A percentile compares a stretch with the other conserved stretches of the same genome.
These are phyloP conservation scores for Durotheca rogersii DNA, from an alignment of 495 filamentous ascomycete genomes.

Conservation along the genomic window DNA sequence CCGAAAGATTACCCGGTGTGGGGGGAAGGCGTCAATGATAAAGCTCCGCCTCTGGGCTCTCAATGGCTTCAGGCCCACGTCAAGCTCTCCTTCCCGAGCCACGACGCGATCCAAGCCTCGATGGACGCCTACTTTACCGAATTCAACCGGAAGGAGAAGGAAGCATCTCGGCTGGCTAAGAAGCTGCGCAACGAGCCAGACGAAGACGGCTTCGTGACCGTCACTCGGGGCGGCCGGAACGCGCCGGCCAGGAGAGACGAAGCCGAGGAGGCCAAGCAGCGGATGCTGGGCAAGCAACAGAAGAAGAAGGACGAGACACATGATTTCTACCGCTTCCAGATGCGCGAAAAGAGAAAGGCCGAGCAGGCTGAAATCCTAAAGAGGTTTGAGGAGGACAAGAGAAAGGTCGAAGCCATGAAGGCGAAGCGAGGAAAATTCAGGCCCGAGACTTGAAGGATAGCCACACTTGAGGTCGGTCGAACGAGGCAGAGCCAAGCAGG, in stretches of 20 bases:
- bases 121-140: constrained; percentile 81
- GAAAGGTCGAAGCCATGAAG: constrained; percentile 60
- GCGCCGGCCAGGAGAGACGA: constrained; percentile 75
- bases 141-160: constrained; percentile 67
- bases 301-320: constrained; percentile 64
- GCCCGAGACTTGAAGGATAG: constrained; percentile 46
- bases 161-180: constrained; percentile 62
- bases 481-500: background rate
- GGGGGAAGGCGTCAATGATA: constrained; percentile 61
- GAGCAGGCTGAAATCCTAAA: constrained; percentile 67
- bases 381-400: constrained; percentile 66
- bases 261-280: constrained; percentile 67
- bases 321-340: constrained; percentile 95
- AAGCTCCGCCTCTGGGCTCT: constrained; percentile 59
- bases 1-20: constrained; percentile 58
- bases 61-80: constrained; percentile 65
- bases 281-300: constrained; percentile 69
- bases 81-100: constrained; percentile 66
- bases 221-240: constrained; percentile 72
- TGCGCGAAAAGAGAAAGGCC: constrained; percentile 83
- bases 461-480: background rate
- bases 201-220: constrained; percentile 93
- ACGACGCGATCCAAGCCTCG: constrained; percentile 60
- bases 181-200: constrained; percentile 74
- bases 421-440: constrained; percentile 60